A percentile compares a stretch with the other conserved stretches of the same genome.
Conservation (phyloP, 2,329 filamentous ascomycete genomes). For the Penicillium sp. region DNA sequence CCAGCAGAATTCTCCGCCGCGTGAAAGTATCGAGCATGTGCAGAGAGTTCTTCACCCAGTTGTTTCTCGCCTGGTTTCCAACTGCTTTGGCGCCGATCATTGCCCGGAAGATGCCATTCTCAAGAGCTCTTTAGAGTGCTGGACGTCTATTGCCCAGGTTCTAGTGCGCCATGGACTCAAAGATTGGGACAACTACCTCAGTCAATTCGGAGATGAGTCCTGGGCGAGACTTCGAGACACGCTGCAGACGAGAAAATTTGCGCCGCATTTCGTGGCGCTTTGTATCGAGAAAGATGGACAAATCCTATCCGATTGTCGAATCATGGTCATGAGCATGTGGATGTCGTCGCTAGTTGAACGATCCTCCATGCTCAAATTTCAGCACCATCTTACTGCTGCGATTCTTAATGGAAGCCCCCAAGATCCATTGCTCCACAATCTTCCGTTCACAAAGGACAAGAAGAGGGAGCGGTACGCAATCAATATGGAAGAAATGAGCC, state of each 20-base stretch:
- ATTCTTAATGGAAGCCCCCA: conserved; percentile 49
- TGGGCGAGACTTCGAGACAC: conserved; percentile 48
- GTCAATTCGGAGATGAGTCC: conserved; percentile 52
- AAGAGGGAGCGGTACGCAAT: conserved; percentile 46
- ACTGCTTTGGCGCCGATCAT: conserved; percentile 59
- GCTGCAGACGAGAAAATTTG: conserved; percentile 48
- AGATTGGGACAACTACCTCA: conserved; percentile 58
- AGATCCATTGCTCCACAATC: conserved; percentile 54
- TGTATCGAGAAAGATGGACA: conserved; percentile 43
- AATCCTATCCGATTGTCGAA: conserved; percentile 46
- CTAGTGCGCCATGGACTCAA: conserved; percentile 48
- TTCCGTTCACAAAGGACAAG: conserved; percentile 53
- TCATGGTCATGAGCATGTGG: conserved; percentile 54
- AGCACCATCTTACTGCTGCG: conserved; percentile 55
- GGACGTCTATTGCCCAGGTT: conserved; percentile 50
- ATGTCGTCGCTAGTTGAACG: conserved; percentile 57
- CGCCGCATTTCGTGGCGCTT: conserved; percentile 45
- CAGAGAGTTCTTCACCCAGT: conserved; percentile 48
- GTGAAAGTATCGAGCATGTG: conserved; percentile 32
- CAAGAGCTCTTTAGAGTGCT: conserved; percentile 53
- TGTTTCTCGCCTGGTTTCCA: conserved; percentile 57
- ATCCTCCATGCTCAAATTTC: conserved; percentile 60
- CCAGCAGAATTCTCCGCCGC: conserved; percentile 24
- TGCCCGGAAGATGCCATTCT: conserved; percentile 55
- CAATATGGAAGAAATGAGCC: conserved; percentile 51